Base-by-base conservation (phyloP, 2,329 filamentous ascomycete species). In the Fusarium sp. region DNA sequence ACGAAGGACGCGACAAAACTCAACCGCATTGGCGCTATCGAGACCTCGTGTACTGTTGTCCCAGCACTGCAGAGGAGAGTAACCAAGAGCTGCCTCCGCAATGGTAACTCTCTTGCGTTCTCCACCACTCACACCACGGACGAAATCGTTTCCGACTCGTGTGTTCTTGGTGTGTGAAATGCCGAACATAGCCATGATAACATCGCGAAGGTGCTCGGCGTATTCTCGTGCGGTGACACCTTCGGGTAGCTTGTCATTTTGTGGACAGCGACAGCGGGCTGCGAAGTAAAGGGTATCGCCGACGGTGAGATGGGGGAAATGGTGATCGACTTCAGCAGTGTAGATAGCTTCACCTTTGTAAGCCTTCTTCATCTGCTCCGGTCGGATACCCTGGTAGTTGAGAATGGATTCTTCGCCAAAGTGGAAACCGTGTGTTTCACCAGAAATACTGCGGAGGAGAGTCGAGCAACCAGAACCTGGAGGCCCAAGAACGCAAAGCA, bases 321-420 rank as follows among this genome's bases (percentile, higher is more conserved):
- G 91, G 5, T 91, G 89, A 76, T 95, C 93, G 25, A 92, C 90
- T 79, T 95, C 92, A 46, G 91, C 91, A 0, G 91, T 94, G 81
- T 95, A 95, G 76, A 95, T 94, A 53, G 91, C 91, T 80, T 95
- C 92, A 56, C 93, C 92, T 22, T 91, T 88, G 81, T 94, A 94
- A 52, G 87, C 84, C 6, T 87, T 88, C 78, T 91, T 87, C 91
- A 95, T 94, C 76, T 92, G 86, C 73, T 91, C 81, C 45, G 91
- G 85, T 2, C 87, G 83, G 71, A 92, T 86, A 64, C 89, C 69
- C 32, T 74, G 91, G 75, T 95, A 96, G 80, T 95, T 94, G 76
- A 96, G 87, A 62, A 91, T 87, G 0, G 91, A 89, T 12, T 83
- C 80, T 11, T 90, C 81, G 44, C 92, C 90, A 10, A 95, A 83